A percentile compares a stretch with the other conserved stretches of the same genome.
Conservation (phyloP, 192 early-diverging fungal genomes). For the Rhizophagus prolifer region DNA sequence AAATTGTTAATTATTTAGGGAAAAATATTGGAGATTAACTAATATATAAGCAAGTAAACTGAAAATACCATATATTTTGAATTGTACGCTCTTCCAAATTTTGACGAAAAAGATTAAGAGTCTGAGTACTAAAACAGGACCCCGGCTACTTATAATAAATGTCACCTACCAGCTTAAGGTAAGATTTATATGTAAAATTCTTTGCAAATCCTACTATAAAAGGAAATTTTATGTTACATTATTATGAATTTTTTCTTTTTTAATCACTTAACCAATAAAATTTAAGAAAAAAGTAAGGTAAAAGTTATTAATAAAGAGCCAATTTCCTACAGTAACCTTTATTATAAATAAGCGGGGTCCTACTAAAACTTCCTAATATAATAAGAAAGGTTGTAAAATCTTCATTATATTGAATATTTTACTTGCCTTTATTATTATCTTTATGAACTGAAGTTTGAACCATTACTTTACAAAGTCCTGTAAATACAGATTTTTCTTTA, state of each 20-base stretch:
- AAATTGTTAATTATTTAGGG: too few species aligned
- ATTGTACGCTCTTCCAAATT: neutral
- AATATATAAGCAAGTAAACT: neutral
- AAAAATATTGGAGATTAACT: neutral
- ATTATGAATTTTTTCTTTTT: too few species aligned
- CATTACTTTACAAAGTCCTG: slow-evolving; percentile 1
- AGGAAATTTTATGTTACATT: too few species aligned
- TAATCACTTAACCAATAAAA: too few species aligned
- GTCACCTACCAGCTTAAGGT: too few species aligned
- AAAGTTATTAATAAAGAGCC: too few species aligned
- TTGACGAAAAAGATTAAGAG: neutral
- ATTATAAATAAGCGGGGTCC: too few species aligned
- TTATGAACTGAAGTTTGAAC: neutral
- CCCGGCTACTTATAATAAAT: too few species aligned
- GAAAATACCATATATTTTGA: neutral
- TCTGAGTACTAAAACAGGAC: neutral
- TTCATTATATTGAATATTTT: slow-evolving; percentile 15
- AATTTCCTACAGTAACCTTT: too few species aligned
- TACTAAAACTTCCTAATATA: neutral
- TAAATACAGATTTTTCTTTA: neutral
- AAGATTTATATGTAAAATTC: too few species aligned
- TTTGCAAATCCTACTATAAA: too few species aligned
- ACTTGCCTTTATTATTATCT: neutral
- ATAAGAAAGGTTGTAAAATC: neutral
- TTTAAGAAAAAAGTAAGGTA: too few species aligned